Conservation (phyloP, 345 rosid genomes). For the Pelargonium nanum region DNA sequence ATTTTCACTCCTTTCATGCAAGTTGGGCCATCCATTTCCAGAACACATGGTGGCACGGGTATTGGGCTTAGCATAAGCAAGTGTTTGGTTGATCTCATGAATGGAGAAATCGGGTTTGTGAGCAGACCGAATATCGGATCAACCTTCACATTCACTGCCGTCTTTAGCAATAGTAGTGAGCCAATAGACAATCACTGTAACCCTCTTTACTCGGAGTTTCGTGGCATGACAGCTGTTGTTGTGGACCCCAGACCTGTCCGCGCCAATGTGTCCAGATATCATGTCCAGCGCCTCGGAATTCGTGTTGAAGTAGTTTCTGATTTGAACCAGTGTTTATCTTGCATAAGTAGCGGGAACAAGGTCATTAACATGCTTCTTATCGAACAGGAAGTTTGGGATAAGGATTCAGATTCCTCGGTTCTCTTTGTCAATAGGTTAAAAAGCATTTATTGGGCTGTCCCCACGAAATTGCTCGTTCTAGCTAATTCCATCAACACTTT, state of each 20-base stretch:
- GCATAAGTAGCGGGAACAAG: slow-evolving; percentile 21
- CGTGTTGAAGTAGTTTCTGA: slow-evolving; percentile 48
- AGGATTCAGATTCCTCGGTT: slow-evolving; percentile 41
- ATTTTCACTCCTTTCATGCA: slow-evolving; percentile 96
- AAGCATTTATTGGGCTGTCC: slow-evolving; percentile 17
- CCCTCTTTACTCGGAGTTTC: slow-evolving; percentile 36
- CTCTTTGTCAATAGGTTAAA: slow-evolving; percentile 28
- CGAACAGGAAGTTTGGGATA: slow-evolving; percentile 82
- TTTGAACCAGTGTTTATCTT: slow-evolving; percentile 34
- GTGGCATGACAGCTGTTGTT: slow-evolving; percentile 52
- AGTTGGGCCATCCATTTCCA: slow-evolving; percentile 94
- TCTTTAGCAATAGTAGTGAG: too few species aligned
- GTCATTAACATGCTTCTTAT: slow-evolving; percentile 48
- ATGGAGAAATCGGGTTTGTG: slow-evolving; percentile 69
- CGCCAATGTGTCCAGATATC: slow-evolving; percentile 68
- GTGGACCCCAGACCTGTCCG: not conserved
- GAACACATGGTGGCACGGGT: slow-evolving; percentile 89
- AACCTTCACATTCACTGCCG: slow-evolving; percentile 74
- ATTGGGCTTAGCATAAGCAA: slow-evolving; percentile 95
- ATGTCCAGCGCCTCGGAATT: slow-evolving; percentile 70
- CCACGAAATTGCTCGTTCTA: slow-evolving; percentile 52
- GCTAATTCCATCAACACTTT: slow-evolving; percentile 40
- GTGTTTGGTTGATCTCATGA: slow-evolving; percentile 91
- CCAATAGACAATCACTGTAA: slow-evolving; percentile 32
- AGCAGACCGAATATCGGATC: slow-evolving; percentile 80